Evolutionary conservation across 768 basidiomycete species (phyloP), one percentile per base, ranked within the genome.

Genomic region (Leccinellum rugosiceps): DNA sequence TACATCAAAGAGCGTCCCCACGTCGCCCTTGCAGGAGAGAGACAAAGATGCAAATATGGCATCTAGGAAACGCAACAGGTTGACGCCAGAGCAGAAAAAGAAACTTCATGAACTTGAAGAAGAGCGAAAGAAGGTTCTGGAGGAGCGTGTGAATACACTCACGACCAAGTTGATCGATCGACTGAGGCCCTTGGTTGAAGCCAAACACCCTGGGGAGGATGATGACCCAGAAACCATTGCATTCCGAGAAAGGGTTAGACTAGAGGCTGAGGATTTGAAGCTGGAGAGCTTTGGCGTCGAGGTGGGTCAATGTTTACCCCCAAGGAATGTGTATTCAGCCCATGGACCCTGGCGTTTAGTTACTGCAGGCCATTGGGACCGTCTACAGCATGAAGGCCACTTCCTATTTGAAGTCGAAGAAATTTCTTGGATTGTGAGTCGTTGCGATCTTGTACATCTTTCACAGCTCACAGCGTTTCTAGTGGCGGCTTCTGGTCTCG

Each of bases 261-360:
- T 82, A 28, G 97, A 99, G 72, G 92, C 91, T 1, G 94, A 96
- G 55, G 97, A 99, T 75, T 70, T 99, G 64, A 98, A 98, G 77
- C 74, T 98, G 53, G 96, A 99, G 78, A 94, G 92, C 63, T 99
- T 99, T 72, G 97, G 97, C 49, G 87, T 98, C 23, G 96, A 98
- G 84, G 88, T 92, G 64, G 30, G 82, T 71, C 43, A 11, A 49
- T 28, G 1, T 34, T 46, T 43, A 21, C 19, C 47, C n/a, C 10
- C 63, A 47, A 17, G 7, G 10, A 28, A 10, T 30, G 15, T 31
- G 4, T 49, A 19, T 48, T 69, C 57, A 60, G 25, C 45, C 25
- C 31, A 17, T 17, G 26, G 3, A 10, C 13, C 15, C 25, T 4
- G 46, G 10, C 4, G 7, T 32, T 50, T 58, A 92, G 88, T 81